Conservation (phyloP, 139 green algal species). For the Chara braunii region DNA sequence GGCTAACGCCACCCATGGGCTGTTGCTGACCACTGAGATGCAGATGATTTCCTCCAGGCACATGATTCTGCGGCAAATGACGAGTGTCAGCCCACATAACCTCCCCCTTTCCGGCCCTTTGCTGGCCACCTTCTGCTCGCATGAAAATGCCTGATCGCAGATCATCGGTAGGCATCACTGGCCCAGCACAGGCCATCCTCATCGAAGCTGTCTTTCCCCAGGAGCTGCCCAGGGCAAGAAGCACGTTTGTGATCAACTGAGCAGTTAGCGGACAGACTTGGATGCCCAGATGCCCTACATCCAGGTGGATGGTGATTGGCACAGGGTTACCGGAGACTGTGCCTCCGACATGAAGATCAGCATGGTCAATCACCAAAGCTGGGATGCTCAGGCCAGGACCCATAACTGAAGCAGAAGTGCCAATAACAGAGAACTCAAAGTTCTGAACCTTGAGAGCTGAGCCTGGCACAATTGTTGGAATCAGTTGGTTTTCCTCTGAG, state of each 20-base stretch:
- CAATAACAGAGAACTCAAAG: conserved; percentile 13
- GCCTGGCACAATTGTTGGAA: conserved; percentile 4
- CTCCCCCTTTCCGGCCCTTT: not conserved
- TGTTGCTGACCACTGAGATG: too few species aligned
- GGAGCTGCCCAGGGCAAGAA: not conserved
- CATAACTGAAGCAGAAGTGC: conserved; percentile 8
- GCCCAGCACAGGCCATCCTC: not conserved
- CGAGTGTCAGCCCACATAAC: conserved; percentile 11
- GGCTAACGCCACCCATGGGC: too few species aligned
- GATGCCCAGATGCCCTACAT: not conserved
- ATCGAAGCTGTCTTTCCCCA: conserved; percentile 5
- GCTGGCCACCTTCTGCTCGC: not conserved
- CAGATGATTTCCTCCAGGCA: too few species aligned
- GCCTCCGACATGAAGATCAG: conserved; percentile 9
- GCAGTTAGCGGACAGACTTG: not conserved
- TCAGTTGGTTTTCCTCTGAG: too few species aligned
- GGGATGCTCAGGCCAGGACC: not conserved
- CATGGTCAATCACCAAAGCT: not conserved
- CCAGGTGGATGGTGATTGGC: conserved; percentile 9
- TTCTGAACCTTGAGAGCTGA: conserved; percentile 5
- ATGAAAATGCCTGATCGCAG: conserved; percentile 12
- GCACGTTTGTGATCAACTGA: not conserved
- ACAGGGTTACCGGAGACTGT: not conserved
- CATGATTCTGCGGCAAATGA: too few species aligned
- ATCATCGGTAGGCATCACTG: not conserved